Evolutionary conservation across 1,139 yeast genomes (phyloP).

Genomic region (Scheffersomyces titani): DNA sequence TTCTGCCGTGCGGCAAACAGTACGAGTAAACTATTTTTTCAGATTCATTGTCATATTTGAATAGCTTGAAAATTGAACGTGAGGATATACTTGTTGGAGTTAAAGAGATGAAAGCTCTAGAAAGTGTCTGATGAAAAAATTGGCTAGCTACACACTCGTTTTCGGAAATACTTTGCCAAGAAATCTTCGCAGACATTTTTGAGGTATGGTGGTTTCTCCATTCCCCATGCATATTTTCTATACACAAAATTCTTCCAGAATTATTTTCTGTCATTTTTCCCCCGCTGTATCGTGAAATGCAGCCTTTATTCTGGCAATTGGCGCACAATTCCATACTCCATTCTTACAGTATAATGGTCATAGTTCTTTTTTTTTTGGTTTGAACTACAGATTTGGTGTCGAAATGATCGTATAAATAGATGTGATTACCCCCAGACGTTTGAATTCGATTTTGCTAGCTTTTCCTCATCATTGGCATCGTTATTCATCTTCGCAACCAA

Average conservation of each 20-base stretch:
- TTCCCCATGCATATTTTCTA: not conserved
- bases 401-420: constrained; percentile 4
- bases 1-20: too few species aligned
- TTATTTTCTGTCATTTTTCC: not conserved
- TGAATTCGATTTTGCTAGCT: not conserved
- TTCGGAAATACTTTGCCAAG: not conserved
- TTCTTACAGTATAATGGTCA: not conserved
- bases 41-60: too few species aligned
- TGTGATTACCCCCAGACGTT: not conserved
- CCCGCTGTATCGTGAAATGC: not conserved
- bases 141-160: not conserved
- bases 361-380: too few species aligned
- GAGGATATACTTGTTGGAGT: not conserved
- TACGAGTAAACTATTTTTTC: too few species aligned
- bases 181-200: not conserved
- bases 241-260: not conserved
- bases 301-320: not conserved
- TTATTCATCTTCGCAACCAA: constrained; percentile 2
- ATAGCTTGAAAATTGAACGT: not conserved
- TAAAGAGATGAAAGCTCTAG: not conserved
- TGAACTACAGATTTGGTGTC: not conserved
- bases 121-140: not conserved
- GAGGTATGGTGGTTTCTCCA: not conserved
- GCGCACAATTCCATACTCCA: not conserved
- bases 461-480: constrained; percentile 3